phyloP scores from a whole-genome alignment of 1,284 basidiomycete genomes.

The Ganoderma leucocontextum region DNA sequence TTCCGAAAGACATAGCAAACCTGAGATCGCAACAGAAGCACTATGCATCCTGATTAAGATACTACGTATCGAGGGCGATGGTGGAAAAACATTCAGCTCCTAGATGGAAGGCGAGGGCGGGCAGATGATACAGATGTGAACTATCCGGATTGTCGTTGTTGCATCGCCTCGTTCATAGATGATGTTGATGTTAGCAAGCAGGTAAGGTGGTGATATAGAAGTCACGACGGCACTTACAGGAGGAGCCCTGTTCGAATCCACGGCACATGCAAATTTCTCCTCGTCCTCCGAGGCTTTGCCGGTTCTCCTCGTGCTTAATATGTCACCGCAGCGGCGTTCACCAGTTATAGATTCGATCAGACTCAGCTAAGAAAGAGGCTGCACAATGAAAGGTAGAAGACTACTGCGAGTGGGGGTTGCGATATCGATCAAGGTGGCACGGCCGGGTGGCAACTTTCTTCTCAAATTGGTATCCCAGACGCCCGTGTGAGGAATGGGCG shows the following conservation, averaged over 20 bases:
- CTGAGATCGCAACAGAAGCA: background rate
- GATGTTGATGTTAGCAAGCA: background rate
- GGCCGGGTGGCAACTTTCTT: background rate
- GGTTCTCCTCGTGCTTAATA: background rate
- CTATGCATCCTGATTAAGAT: too few relatives aligned
- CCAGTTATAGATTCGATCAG: too few relatives aligned
- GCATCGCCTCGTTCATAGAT: background rate
- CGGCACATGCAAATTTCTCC: background rate
- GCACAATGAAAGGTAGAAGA: too few relatives aligned
- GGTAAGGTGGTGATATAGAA: background rate
- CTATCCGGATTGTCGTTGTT: too few relatives aligned
- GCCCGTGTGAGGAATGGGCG: background rate
- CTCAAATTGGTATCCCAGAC: background rate
- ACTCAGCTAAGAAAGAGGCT: too few relatives aligned
- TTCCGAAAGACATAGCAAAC: background rate
- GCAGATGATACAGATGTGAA: background rate
- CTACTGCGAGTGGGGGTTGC: too few relatives aligned
- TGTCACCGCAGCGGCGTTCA: too few relatives aligned
- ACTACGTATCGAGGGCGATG: background rate
- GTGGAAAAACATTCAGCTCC: background rate
- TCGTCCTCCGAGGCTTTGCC: background rate
- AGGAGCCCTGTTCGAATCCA: background rate
- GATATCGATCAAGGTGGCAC: too few relatives aligned
- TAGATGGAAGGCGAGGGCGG: background rate
- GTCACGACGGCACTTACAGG: background rate